Percentiles rank a stretch among this genome's conserved stretches.
Conservation (phyloP, 1,284 basidiomycete genomes). For the Pholiota adiposa region DNA sequence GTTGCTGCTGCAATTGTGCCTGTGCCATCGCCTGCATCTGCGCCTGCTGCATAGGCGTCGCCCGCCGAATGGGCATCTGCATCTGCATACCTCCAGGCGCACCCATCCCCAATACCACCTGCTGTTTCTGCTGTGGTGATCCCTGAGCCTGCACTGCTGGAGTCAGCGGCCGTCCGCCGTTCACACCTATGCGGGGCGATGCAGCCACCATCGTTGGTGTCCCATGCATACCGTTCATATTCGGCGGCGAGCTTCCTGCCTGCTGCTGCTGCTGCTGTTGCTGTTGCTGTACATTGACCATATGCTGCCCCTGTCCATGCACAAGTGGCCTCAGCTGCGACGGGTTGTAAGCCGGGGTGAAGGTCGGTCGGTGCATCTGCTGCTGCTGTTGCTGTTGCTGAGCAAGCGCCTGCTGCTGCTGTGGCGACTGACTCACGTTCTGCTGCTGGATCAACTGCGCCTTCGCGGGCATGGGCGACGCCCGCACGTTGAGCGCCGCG, state of each 20-base stretch:
- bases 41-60: conserved; percentile 20
- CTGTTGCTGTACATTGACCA: not conserved
- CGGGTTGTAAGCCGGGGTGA: conserved; percentile 23
- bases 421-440: conserved; percentile 18
- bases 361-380: not conserved
- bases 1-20: conserved; percentile 20
- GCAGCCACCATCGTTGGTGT: conserved; percentile 22
- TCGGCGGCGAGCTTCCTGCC: not conserved
- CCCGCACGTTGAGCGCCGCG: conserved; percentile 13
- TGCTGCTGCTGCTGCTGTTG: not conserved
- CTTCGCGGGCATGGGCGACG: conserved; percentile 26
- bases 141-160: conserved; percentile 20
- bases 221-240: conserved; percentile 11
- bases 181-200: conserved; percentile 19
- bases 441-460: conserved; percentile 27
- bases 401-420: conserved; percentile 20
- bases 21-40: conserved; percentile 11
- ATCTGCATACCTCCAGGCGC: conserved; percentile 11
- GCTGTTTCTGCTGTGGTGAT: conserved; percentile 16
- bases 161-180: conserved; percentile 23
- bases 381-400: conserved; percentile 14
- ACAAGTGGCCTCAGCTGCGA: conserved; percentile 26
- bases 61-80: conserved; percentile 12
- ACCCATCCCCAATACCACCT: conserved; percentile 3
- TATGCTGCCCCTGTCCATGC: conserved; percentile 20